Evolutionary conservation across 495 filamentous ascomycete species (phyloP).

Genomic region (Aspergillus nanangensis): DNA sequence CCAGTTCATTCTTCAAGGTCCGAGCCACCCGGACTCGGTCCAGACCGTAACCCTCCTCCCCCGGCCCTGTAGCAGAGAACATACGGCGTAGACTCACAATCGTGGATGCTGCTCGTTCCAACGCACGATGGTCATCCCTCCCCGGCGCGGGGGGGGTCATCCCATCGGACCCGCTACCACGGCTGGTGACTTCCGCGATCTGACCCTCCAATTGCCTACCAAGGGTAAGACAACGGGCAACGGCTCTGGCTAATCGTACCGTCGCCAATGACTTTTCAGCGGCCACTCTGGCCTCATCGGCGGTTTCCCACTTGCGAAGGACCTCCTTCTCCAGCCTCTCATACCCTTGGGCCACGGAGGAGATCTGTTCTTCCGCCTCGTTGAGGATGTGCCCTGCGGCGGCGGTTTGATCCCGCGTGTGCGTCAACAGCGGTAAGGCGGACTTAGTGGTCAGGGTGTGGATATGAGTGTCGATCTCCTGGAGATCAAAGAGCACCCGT

Average conservation of each 20-base stretch:
- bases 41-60: conserved; percentile 73
- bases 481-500: conserved; percentile 90
- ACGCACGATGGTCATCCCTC: conserved; percentile 69
- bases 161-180: conserved; percentile 19
- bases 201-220: conserved; percentile 86
- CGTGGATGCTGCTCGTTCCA: conserved; percentile 75
- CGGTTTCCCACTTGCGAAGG: conserved; percentile 71
- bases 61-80: conserved; percentile 55
- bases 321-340: conserved; percentile 80
- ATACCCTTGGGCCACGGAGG: conserved; percentile 76
- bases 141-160: conserved; percentile 19
- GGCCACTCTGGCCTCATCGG: conserved; percentile 69
- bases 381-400: conserved; percentile 64
- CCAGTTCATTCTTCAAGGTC: conserved; percentile 60
- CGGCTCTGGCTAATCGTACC: conserved; percentile 69
- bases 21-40: conserved; percentile 64
- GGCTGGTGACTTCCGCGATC: conserved; percentile 55
- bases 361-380: conserved; percentile 71
- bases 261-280: conserved; percentile 72
- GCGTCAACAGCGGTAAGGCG: conserved; percentile 74
- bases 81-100: conserved; percentile 68
- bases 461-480: conserved; percentile 96
- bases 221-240: conserved; percentile 70
- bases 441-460: conserved; percentile 81
- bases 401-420: conserved; percentile 67